These are phyloP conservation scores for Ilyonectria robusta DNA, from an alignment of 2,329 filamentous ascomycete genomes.

Conservation along the genomic window DNA sequence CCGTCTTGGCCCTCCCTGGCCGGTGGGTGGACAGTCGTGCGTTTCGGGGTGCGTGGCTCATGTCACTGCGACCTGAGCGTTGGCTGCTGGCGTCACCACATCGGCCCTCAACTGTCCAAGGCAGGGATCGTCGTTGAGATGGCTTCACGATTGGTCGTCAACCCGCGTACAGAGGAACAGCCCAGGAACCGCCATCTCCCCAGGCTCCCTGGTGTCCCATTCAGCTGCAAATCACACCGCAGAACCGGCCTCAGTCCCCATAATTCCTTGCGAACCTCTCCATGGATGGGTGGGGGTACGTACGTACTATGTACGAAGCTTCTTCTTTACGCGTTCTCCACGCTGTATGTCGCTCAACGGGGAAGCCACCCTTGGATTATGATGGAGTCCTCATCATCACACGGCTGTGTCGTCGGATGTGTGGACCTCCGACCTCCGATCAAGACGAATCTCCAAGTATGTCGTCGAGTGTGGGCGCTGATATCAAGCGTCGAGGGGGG, in stretches of 20 bases:
- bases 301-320: constrained; percentile 23
- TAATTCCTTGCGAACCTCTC: constrained; percentile 16
- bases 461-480: not conserved
- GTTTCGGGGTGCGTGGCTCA: constrained; percentile 25
- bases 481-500: not conserved
- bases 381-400: not conserved
- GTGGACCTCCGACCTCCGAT: constrained; percentile 13
- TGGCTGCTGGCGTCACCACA: constrained; percentile 26
- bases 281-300: constrained; percentile 3
- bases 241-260: constrained; percentile 5
- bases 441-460: not conserved
- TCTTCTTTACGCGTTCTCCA: constrained; percentile 4
- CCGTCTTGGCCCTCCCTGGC: not conserved
- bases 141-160: not conserved
- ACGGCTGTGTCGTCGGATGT: constrained; percentile 3
- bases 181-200: constrained; percentile 9
- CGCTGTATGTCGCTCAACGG: constrained; percentile 1
- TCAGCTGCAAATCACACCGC: constrained; percentile 8
- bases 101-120: not conserved
- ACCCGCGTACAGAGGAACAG: not conserved
- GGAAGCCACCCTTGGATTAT: constrained; percentile 1
- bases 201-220: not conserved
- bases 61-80: constrained; percentile 27
- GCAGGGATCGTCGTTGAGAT: not conserved
- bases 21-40: not conserved